Percentiles rank a stretch among this genome's conserved stretches.
Evolutionary conservation across 257 asterid species (phyloP).

Genomic region (Cordia subcordata): DNA sequence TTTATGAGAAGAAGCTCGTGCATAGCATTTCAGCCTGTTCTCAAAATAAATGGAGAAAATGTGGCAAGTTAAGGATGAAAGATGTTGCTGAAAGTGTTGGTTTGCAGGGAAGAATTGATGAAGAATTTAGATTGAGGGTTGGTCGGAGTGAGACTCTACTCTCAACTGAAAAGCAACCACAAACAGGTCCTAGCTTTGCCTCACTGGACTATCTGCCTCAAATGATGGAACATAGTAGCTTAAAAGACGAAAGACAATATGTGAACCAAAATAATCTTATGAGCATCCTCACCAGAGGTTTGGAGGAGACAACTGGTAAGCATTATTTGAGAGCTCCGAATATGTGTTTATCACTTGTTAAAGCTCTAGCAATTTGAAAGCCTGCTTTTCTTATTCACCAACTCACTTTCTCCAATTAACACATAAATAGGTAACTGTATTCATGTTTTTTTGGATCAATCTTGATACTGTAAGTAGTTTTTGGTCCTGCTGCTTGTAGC

Average conservation of each 20-base stretch:
- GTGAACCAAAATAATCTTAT: conserved; percentile 29
- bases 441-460: no score
- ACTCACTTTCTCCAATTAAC: no score
- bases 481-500: no score
- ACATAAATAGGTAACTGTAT: background rate
- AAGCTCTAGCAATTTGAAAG: background rate
- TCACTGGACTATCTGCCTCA: conserved; percentile 14
- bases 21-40: conserved; percentile 11
- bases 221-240: conserved; percentile 17
- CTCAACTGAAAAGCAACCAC: conserved; percentile 29
- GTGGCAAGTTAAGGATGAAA: conserved; percentile 17
- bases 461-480: no score
- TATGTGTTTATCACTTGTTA: no score
- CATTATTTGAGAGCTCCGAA: background rate
- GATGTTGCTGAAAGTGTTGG: conserved; percentile 15
- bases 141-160: conserved; percentile 23
- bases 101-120: conserved; percentile 15
- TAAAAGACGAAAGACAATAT: conserved; percentile 20
- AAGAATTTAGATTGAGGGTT: conserved; percentile 30
- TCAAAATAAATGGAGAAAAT: conserved; percentile 22
- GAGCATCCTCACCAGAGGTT: conserved; percentile 57
- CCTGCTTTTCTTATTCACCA: background rate
- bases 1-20: conserved; percentile 22
- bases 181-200: conserved; percentile 7
- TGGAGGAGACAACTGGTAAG: conserved; percentile 65